Percentiles rank a stretch among this genome's conserved stretches.
Evolutionary conservation across 2,329 filamentous ascomycete genomes (phyloP).

Genomic region (Trichoderma aggressivum): DNA sequence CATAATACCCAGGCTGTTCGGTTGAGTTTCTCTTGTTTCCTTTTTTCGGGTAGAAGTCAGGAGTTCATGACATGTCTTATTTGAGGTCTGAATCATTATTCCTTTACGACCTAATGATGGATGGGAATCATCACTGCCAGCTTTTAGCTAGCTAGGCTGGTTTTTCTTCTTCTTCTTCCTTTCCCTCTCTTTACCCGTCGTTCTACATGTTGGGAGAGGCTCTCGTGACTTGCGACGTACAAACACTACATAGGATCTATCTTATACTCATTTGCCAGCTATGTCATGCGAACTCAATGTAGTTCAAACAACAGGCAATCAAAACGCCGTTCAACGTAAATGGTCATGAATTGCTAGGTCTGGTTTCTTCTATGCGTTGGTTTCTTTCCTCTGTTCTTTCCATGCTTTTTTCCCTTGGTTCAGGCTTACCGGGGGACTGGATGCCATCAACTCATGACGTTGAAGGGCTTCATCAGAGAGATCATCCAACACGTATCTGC

Average conservation of each 20-base stretch:
- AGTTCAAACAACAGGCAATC: not conserved
- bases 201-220: not conserved
- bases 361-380: not conserved
- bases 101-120: not conserved
- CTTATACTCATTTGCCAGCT: not conserved
- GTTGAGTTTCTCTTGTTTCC: not conserved
- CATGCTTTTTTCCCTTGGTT: slow-evolving; percentile 66
- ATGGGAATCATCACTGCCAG: not conserved
- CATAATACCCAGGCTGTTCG: not conserved
- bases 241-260: not conserved
- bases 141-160: not conserved
- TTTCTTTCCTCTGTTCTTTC: slow-evolving; percentile 53
- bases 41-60: not conserved
- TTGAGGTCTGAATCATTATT: not conserved
- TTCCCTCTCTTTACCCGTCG: not conserved
- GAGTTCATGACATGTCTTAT: not conserved
- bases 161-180: not conserved
- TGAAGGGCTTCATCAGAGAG: slow-evolving; percentile 58
- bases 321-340: not conserved
- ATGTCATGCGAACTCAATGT: not conserved
- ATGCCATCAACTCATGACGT: slow-evolving; percentile 45
- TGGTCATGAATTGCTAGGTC: not conserved
- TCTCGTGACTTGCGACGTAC: not conserved
- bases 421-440: slow-evolving; percentile 55
- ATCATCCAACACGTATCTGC: slow-evolving; percentile 75